phyloP scores from a whole-genome alignment of 2,329 filamentous ascomycete species.

The Hypoxylon sp. region DNA sequence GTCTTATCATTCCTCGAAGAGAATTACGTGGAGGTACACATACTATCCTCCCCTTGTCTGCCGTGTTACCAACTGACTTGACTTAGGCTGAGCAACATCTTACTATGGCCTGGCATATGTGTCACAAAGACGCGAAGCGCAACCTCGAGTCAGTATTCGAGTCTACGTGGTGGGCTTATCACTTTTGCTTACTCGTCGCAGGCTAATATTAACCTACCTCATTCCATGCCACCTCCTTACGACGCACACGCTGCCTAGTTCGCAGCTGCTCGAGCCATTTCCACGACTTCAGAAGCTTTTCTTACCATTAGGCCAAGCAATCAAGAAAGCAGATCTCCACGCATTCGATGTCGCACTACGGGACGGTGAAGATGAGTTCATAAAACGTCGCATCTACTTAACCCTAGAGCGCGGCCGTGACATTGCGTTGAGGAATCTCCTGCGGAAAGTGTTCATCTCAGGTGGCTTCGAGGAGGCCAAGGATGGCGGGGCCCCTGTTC shows the following conservation, averaged over 20 bases:
- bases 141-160: conserved; percentile 80
- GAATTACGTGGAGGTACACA: conserved; percentile 81
- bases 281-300: conserved; percentile 85
- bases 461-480: conserved; percentile 86
- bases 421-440: conserved; percentile 89
- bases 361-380: conserved; percentile 90
- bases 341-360: conserved; percentile 87
- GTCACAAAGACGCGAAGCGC: conserved; percentile 77
- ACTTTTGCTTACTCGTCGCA: conserved; percentile 57
- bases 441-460: conserved; percentile 90
- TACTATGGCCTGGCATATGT: conserved; percentile 84
- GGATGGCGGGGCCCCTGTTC: conserved; percentile 73
- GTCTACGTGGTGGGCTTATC: conserved; percentile 11
- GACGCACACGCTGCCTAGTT: conserved; percentile 84
- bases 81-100: conserved; percentile 82
- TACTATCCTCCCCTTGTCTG: background rate
- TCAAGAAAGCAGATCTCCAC: conserved; percentile 84
- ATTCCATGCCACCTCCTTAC: conserved; percentile 94
- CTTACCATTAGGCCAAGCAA: conserved; percentile 81
- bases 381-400: conserved; percentile 92
- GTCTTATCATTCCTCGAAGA: conserved; percentile 96
- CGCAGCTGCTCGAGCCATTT: conserved; percentile 78
- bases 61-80: conserved; percentile 14
- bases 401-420: conserved; percentile 94
- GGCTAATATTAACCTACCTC: conserved; percentile 92